phyloP scores from a whole-genome alignment of 202 grass and related monocot genomes.

The Tripidium arundinaceum region DNA sequence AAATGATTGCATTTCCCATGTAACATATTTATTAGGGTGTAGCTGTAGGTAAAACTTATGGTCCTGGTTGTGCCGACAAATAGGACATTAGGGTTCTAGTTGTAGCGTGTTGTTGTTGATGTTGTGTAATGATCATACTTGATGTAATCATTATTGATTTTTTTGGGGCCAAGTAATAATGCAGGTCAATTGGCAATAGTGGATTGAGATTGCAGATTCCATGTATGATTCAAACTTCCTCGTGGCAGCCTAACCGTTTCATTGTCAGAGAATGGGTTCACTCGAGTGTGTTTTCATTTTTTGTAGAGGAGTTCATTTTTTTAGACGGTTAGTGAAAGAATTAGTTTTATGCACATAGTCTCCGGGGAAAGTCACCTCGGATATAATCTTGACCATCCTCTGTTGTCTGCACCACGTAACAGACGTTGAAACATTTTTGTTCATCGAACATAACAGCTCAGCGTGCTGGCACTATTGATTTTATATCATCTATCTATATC shows the following conservation, averaged over 20 bases:
- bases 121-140: constrained; percentile 37
- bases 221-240: neutral
- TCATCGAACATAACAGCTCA: neutral
- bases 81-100: constrained; percentile 37
- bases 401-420: neutral
- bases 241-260: neutral
- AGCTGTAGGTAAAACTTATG: constrained; percentile 45
- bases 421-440: neutral
- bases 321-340: neutral
- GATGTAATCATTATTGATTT: constrained; percentile 37
- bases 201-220: neutral
- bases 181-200: neutral
- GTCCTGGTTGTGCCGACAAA: constrained; percentile 21
- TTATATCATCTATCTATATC: neutral
- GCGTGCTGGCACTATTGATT: neutral
- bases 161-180: constrained; percentile 39
- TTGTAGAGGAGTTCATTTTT: neutral
- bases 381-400: neutral
- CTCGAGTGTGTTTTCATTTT: neutral
- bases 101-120: constrained; percentile 18
- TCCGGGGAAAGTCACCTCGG: neutral
- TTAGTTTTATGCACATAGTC: neutral
- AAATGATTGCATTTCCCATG: constrained; percentile 30
- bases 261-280: neutral
- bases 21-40: constrained; percentile 45